A percentile compares a stretch with the other conserved stretches of the same genome.
These are phyloP conservation scores for Selaginella tamariscina DNA, from an alignment of 75 land plant species.

Conservation along the genomic window DNA sequence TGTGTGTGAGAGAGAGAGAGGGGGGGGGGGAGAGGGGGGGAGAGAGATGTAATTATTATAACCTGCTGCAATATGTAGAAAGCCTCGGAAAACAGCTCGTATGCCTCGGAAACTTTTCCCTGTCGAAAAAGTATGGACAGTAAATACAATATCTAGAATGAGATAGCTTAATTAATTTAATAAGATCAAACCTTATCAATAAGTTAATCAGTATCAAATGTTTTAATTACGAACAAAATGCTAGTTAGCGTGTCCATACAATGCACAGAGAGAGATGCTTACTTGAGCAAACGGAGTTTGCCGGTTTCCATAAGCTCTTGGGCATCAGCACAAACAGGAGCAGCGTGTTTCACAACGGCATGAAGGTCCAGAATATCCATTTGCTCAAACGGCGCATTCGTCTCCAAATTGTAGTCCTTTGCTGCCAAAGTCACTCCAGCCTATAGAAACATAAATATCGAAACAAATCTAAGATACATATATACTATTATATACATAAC, in stretches of 20 bases:
- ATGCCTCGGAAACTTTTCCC: constrained; percentile 18
- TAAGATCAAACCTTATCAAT: too few species aligned
- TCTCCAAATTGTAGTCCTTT: constrained; percentile 53
- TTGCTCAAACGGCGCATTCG: constrained; percentile 52
- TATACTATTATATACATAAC: too few species aligned
- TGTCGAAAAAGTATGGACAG: too few species aligned
- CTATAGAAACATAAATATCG: too few species aligned
- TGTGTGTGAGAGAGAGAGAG: background rate
- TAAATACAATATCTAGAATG: too few species aligned
- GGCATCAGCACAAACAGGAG: constrained; percentile 85
- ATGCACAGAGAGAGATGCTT: background rate
- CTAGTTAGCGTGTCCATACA: too few species aligned
- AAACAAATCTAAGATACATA: too few species aligned
- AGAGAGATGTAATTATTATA: background rate
- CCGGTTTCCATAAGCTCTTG: constrained; percentile 79
- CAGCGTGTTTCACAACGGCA: constrained; percentile 87
- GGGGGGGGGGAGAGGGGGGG: background rate
- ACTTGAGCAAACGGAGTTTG: constrained; percentile 82
- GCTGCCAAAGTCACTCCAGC: constrained; percentile 73
- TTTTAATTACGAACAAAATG: too few species aligned
- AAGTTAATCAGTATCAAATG: too few species aligned
- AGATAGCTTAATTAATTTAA: too few species aligned
- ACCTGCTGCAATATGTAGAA: constrained; percentile 9
- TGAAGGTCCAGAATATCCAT: constrained; percentile 74
- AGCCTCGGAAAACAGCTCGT: constrained; percentile 10